phyloP scores from a whole-genome alignment of 495 filamentous ascomycete species.

The Hypoxylon lenormandii region DNA sequence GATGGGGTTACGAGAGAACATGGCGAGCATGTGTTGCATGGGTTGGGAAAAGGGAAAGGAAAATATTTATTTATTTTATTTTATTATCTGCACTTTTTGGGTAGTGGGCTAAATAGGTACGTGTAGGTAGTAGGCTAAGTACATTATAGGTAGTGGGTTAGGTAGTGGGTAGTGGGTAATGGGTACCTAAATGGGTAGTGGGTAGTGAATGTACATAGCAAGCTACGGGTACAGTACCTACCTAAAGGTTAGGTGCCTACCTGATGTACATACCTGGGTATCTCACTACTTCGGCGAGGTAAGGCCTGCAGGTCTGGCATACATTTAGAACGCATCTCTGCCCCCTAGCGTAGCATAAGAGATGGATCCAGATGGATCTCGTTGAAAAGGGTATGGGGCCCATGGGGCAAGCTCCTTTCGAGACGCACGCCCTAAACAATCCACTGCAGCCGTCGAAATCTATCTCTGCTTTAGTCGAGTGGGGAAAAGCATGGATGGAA shows the following conservation, averaged over 20 bases:
- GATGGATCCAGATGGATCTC: constrained; percentile 46
- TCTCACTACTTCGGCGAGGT: background rate
- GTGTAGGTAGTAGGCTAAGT: too few relatives aligned
- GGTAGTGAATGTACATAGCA: too few relatives aligned
- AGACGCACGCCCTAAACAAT: constrained; percentile 23
- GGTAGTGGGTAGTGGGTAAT: too few relatives aligned
- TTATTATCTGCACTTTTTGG: background rate
- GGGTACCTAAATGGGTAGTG: too few relatives aligned
- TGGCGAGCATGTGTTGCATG: constrained; percentile 46
- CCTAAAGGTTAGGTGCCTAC: too few relatives aligned
- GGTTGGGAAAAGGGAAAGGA: constrained; percentile 15
- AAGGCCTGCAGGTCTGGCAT: constrained; percentile 4
- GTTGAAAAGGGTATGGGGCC: constrained; percentile 20
- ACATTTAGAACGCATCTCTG: background rate
- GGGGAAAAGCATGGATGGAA: constrained; percentile 16
- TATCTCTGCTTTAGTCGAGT: constrained; percentile 33
- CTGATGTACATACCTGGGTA: too few relatives aligned
- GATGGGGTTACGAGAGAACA: constrained; percentile 44
- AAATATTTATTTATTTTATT: constrained; percentile 24
- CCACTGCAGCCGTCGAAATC: constrained; percentile 42
- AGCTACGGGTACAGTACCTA: too few relatives aligned
- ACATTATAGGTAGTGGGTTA: too few relatives aligned
- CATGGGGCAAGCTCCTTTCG: constrained; percentile 33
- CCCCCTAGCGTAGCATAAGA: constrained; percentile 5
- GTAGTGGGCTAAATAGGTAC: too few relatives aligned